Evolutionary conservation across 148 eudicot species (phyloP).

Genomic region (Cornus controversa): DNA sequence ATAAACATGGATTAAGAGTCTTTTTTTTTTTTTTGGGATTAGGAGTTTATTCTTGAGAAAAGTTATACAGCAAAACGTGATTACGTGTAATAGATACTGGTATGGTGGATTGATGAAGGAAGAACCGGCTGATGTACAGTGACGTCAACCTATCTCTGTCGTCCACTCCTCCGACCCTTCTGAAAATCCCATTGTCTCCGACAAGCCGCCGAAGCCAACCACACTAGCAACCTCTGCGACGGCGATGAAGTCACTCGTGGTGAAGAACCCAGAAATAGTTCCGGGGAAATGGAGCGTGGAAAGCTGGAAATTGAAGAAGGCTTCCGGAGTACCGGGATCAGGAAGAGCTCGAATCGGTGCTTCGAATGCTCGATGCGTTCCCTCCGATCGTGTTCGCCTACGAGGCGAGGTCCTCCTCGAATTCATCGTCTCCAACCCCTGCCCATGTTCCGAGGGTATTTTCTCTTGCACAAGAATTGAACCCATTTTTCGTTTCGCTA

Average conservation of each 20-base stretch:
- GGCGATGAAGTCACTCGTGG: background rate
- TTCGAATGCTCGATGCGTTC: constrained; percentile 44
- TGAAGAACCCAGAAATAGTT: background rate
- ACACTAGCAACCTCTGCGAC: background rate
- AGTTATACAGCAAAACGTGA: too few species aligned
- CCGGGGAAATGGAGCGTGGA: constrained; percentile 37
- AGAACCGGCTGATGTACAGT: too few species aligned
- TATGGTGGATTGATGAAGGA: too few species aligned
- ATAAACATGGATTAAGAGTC: too few species aligned
- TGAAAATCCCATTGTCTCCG: constrained; percentile 31
- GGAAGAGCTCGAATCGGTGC: constrained; percentile 34
- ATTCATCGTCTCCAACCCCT: too few species aligned
- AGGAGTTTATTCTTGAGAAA: too few species aligned
- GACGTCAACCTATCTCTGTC: constrained; percentile 43
- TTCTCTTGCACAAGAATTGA: too few species aligned
- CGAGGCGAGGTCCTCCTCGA: constrained; percentile 49
- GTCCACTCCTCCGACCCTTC: constrained; percentile 39
- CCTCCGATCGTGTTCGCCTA: constrained; percentile 61
- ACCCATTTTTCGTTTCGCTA: too few species aligned
- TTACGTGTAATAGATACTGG: too few species aligned
- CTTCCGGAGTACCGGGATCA: constrained; percentile 56
- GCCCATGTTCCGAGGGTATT: too few species aligned
- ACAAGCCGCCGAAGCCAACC: constrained; percentile 7
- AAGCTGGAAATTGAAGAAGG: constrained; percentile 54
- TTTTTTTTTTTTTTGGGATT: too few species aligned